Evolutionary conservation across 2,329 filamentous ascomycete genomes (phyloP), one percentile per base, ranked within the genome.

Genomic region (Colletotrichum lindemuthianum): DNA sequence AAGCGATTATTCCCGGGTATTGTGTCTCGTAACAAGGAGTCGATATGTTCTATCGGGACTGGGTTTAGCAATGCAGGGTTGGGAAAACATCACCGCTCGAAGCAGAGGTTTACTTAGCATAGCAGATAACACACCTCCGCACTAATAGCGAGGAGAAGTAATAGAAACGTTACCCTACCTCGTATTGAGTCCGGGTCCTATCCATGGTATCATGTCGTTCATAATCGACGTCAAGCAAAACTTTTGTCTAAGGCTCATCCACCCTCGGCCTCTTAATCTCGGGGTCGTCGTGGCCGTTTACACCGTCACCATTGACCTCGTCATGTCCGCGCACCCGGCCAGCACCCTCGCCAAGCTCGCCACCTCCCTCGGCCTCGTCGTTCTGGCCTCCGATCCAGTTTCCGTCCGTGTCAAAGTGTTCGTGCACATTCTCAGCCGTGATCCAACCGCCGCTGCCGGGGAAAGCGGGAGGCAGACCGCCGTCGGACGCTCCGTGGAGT

Each of bases 401-500:
- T 3, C 92, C 92, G 8, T 93, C 85, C 67, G 86, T 88, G 70
- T 96, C 92, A 76, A 96, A 92, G 73, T 88, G 97, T 70, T 97
- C 87, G 68, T 90, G 83, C 74, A 97, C 89, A 71, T 97, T 98
- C 60, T 97, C 95, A 8, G 92, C 91, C 13, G 95, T 98, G 73
- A 98, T 93, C 92, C 92, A 95, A 0, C 91, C 91, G 0, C 86
- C 87, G 53, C 90, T 92, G 1, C 91, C 91, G 0, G 91, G 90
- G 75, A 91, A 86, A 0, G 88, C 86, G 2, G 88, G 87, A n/a
- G 88, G 88, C 32, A 90, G 72, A 2, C 82, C 84, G 0, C 85
- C 85, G 59, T 80, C 77, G 6, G 70, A 70, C 11, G 77, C 75
- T 13, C 84, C 84, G 43, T 76, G 78, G 55, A 86, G 75, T 6